Conservation (phyloP, 805 yeast genomes). For the Starmerella stellata region DNA sequence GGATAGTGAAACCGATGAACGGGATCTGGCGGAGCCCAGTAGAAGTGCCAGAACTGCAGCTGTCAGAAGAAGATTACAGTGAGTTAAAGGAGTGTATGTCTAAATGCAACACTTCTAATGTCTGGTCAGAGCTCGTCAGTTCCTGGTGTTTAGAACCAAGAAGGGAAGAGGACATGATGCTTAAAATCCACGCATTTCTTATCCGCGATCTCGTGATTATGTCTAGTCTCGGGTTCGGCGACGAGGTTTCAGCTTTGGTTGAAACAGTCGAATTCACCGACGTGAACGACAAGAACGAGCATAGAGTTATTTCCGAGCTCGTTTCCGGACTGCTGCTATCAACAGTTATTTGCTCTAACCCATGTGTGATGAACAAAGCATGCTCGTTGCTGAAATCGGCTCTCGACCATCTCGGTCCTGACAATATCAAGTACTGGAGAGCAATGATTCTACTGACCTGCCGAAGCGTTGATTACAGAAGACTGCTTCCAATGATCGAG, state of each 20-base stretch:
- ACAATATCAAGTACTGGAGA: constrained; percentile 55
- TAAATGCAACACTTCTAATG: background rate
- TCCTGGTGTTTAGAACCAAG: constrained; percentile 42
- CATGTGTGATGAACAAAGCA: background rate
- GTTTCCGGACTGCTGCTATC: constrained; percentile 9
- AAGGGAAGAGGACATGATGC: constrained; percentile 34
- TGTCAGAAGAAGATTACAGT: background rate
- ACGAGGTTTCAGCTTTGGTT: constrained; percentile 37
- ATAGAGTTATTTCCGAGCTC: constrained; percentile 57
- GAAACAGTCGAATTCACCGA: constrained; percentile 19
- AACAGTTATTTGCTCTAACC: constrained; percentile 1
- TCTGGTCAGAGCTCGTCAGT: constrained; percentile 21
- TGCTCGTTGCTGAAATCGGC: constrained; percentile 25
- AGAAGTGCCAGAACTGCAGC: background rate
- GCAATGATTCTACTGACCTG: constrained; percentile 62
- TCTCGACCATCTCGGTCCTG: constrained; percentile 48
- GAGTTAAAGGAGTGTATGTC: background rate
- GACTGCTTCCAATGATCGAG: constrained; percentile 26
- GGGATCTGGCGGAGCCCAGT: constrained; percentile 5
- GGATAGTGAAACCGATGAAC: constrained; percentile 2
- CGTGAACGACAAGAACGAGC: constrained; percentile 52
- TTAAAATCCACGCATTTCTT: constrained; percentile 48
- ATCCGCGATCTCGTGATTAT: constrained; percentile 31
- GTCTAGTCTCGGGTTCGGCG: constrained; percentile 5
- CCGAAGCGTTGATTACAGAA: constrained; percentile 35